Base-by-base conservation (phyloP, 192 early-diverging fungal species). In the Linnemannia zychae region DNA sequence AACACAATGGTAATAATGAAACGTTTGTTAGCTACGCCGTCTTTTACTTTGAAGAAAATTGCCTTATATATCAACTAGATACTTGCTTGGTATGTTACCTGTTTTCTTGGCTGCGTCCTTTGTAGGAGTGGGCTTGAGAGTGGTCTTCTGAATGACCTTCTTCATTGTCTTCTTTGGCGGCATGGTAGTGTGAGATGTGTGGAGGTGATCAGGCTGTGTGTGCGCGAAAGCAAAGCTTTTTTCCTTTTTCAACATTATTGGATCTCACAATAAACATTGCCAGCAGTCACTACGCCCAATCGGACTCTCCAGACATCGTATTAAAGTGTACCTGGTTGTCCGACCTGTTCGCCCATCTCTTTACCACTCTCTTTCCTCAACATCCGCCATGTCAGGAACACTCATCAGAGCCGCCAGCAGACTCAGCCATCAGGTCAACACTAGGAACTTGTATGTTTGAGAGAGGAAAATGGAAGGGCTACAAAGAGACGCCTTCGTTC, bases 111-210 rank as follows among this genome's bases (percentile, higher is more conserved):
- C 12, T 18, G 69, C 38, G 36, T 60, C 76, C 50, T 84, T 84
- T n/a, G 48, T 0, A 44, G 63, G 24, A 24, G 28, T 47, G 33
- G 79, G 67, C 53, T 75, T 75, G 24, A 69, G 52, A 7, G 53
- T 49, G 6, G 71, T 44, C 53, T 84, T 84, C 15, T 72, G 49
- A 49, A 84, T 78, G 37, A 84, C 72, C 31, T 76, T 78, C 46
- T 84, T 77, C 50, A 84, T 72, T 48, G 80, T 76, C 67, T 84
- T 84, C 38, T 84, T 84, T n/a, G 76, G 81, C 36, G 81, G 81
- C 81, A 84, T 84, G 74, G 40, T 28, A 28, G n/a, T 47, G 40
- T 46, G 24, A 44, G 40, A 9, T 44, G 24, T 65, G 4, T 28
- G 12, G 18, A 33, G 37, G 52, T 60, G 76, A 78, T 78, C 76